A percentile compares a stretch with the other conserved stretches of the same genome.
Conservation (phyloP, 2,329 filamentous ascomycete genomes). For the Xylaria sp. region DNA sequence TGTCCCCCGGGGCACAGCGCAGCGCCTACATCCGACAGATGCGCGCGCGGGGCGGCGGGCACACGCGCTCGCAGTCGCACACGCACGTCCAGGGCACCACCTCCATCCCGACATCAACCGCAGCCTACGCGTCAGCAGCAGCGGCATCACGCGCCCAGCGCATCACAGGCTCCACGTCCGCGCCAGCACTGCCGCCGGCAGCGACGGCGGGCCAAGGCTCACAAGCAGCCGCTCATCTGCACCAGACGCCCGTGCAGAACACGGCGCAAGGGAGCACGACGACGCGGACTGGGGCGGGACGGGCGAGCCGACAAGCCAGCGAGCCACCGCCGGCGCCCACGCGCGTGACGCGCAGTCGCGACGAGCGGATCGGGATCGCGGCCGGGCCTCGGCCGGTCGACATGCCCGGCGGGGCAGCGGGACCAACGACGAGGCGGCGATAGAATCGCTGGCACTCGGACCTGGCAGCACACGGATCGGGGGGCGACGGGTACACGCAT, state of each 20-base stretch:
- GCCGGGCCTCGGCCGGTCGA: slow-evolving; percentile 15
- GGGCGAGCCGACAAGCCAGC: slow-evolving; percentile 23
- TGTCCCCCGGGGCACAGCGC: slow-evolving; percentile 32
- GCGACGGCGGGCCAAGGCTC: background rate
- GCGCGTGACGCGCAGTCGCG: slow-evolving; percentile 40
- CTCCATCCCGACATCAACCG: slow-evolving; percentile 21
- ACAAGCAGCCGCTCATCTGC: slow-evolving; percentile 19
- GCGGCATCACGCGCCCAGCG: slow-evolving; percentile 24
- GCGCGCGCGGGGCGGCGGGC: slow-evolving; percentile 28
- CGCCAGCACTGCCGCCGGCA: slow-evolving; percentile 11
- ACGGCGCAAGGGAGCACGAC: slow-evolving; percentile 1
- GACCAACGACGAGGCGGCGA: slow-evolving; percentile 26
- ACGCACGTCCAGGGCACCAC: slow-evolving; percentile 6
- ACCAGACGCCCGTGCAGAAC: slow-evolving; percentile 29
- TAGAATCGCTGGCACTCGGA: slow-evolving; percentile 27
- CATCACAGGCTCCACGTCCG: slow-evolving; percentile 27
- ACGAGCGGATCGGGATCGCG: slow-evolving; percentile 39
- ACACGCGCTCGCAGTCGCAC: slow-evolving; percentile 23
- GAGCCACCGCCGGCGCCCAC: slow-evolving; percentile 30
- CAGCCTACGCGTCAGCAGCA: slow-evolving; percentile 6
- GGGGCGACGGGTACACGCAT: background rate
- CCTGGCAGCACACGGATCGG: background rate
- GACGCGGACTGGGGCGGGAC: slow-evolving; percentile 16
- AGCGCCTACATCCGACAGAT: slow-evolving; percentile 34
- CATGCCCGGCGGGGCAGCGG: slow-evolving; percentile 16